Conservation (phyloP, 148 eudicot species). For the Suaeda aralocaspica region DNA sequence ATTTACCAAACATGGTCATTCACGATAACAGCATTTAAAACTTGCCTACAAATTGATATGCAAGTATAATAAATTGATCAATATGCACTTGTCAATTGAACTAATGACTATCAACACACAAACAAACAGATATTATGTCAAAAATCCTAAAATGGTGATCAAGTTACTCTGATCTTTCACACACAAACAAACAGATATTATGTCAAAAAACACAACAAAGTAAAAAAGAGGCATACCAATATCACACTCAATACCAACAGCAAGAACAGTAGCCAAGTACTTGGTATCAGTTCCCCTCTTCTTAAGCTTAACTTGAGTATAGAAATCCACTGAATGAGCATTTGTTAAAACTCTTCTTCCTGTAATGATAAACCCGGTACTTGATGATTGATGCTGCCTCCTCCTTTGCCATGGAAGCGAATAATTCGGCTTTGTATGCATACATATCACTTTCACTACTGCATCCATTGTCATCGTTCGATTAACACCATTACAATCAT, state of each 20-base stretch:
- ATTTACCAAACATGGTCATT: too few relatives aligned
- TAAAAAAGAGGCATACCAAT: conserved; percentile 8
- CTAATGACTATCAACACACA: too few relatives aligned
- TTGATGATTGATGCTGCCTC: conserved; percentile 72
- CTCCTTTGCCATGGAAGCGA: conserved; percentile 91
- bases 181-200: too few relatives aligned
- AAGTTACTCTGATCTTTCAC: too few relatives aligned
- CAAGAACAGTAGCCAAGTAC: conserved; percentile 76
- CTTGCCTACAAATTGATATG: too few relatives aligned
- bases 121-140: too few relatives aligned
- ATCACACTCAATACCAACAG: conserved; percentile 68
- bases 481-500: conserved; percentile 11
- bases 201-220: too few relatives aligned
- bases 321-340: conserved; percentile 85
- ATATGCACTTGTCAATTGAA: too few relatives aligned
- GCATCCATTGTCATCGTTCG: conserved; percentile 49
- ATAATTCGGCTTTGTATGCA: conserved; percentile 79
- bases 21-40: too few relatives aligned
- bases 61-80: too few relatives aligned
- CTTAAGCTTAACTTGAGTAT: conserved; percentile 79
- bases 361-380: conserved; percentile 70
- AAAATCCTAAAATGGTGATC: too few relatives aligned
- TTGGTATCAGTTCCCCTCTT: conserved; percentile 85
- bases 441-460: conserved; percentile 85
- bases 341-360: conserved; percentile 75